Percentiles rank a stretch among this genome's conserved stretches.
Evolutionary conservation across 768 basidiomycete genomes (phyloP).

Genomic region (Russula foetens): DNA sequence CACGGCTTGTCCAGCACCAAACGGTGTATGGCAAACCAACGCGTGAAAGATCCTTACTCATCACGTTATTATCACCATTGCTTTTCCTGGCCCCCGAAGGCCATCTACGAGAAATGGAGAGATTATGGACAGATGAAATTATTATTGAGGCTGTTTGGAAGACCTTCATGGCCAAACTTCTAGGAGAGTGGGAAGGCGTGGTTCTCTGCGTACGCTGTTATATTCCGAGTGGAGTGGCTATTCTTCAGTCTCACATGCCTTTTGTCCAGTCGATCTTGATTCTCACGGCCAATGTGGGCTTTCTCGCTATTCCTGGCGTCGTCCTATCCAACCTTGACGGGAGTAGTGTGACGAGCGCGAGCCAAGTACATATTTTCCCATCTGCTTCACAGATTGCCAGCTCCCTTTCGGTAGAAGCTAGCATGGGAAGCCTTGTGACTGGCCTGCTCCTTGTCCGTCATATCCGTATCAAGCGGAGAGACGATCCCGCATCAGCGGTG

Average conservation of each 20-base stretch:
- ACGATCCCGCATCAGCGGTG: conserved; percentile 6
- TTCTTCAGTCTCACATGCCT: not conserved
- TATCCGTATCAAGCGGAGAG: conserved; percentile 1
- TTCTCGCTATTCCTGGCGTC: conserved; percentile 29
- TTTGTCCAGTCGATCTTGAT: conserved; percentile 25
- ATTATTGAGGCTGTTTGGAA: conserved; percentile 10
- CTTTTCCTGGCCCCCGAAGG: conserved; percentile 17
- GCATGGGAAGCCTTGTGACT: conserved; percentile 11
- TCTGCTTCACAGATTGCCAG: conserved; percentile 9
- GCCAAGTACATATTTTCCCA: not conserved
- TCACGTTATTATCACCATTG: conserved; percentile 7
- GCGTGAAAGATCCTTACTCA: conserved; percentile 2
- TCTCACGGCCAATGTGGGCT: conserved; percentile 29
- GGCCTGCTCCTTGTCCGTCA: conserved; percentile 13
- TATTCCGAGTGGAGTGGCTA: not conserved
- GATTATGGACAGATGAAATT: conserved; percentile 9
- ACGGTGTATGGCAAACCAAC: not conserved
- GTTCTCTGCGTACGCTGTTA: conserved; percentile 6
- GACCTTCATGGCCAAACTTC: conserved; percentile 3
- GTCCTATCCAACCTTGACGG: not conserved
- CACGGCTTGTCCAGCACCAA: conserved; percentile 5
- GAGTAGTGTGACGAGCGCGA: not conserved
- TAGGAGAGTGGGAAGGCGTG: conserved; percentile 10
- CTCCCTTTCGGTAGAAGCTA: conserved; percentile 6
- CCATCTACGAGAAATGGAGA: conserved; percentile 15